Evolutionary conservation across 305 asterid genomes (phyloP).

Genomic region (Solanum hybrid): DNA sequence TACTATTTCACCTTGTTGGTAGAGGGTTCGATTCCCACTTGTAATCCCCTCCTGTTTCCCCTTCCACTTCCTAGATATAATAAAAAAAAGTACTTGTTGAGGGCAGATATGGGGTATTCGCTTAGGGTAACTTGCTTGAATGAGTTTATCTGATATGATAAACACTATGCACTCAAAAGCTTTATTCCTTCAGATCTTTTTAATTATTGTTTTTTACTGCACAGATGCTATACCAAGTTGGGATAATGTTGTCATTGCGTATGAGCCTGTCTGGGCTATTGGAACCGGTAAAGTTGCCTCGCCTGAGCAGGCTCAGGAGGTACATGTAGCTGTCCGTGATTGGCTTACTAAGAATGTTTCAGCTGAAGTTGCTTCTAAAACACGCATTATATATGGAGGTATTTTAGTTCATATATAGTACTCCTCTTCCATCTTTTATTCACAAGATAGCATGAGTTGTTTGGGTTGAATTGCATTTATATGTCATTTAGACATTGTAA

Average conservation of each 20-base stretch:
- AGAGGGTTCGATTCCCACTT: neutral
- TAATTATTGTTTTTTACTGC: slow-evolving; percentile 2
- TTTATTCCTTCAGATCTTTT: neutral
- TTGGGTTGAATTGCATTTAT: neutral
- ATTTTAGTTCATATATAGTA: neutral
- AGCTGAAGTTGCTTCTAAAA: slow-evolving; percentile 79
- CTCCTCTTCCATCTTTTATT: neutral
- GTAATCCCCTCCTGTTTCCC: neutral
- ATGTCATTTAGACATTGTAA: neutral
- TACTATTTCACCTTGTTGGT: neutral
- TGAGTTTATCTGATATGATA: neutral
- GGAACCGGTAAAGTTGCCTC: slow-evolving; percentile 98
- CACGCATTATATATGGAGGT: slow-evolving; percentile 94
- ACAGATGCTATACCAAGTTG: slow-evolving; percentile 85
- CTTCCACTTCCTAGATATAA: neutral
- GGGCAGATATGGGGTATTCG: neutral
- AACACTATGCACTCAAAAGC: neutral
- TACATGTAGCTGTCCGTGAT: slow-evolving; percentile 78
- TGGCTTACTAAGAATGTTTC: slow-evolving; percentile 90
- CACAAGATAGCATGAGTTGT: neutral
- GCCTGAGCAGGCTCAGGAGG: slow-evolving; percentile 97
- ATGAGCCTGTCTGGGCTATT: slow-evolving; percentile 96
- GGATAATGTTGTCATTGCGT: slow-evolving; percentile 78
- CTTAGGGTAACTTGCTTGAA: neutral
- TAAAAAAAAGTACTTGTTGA: neutral